Evolutionary conservation across 2,329 filamentous ascomycete species (phyloP).

Genomic region (Harringtonia aguacate): DNA sequence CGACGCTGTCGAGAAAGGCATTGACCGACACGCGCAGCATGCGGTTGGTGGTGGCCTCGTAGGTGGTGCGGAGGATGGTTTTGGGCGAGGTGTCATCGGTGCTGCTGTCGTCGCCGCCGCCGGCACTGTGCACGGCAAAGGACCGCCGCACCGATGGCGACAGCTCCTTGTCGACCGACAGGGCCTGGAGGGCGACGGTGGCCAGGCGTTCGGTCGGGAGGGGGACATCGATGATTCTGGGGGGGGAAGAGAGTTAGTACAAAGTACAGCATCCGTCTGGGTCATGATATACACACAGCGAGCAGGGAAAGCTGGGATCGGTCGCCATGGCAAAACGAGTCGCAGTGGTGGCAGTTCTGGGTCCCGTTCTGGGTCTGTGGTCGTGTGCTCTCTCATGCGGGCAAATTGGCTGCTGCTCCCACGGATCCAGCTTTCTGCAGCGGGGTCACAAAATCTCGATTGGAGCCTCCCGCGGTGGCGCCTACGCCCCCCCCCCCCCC

Average conservation of each 20-base stretch:
- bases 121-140: slow-evolving; percentile 37
- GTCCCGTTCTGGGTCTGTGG: too few relatives aligned
- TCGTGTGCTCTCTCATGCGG: neutral
- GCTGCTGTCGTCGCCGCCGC: neutral
- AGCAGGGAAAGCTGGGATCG: slow-evolving; percentile 49
- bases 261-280: slow-evolving; percentile 14
- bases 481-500: too few relatives aligned
- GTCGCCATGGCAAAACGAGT: slow-evolving; percentile 20
- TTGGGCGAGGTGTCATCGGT: slow-evolving; percentile 18
- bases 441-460: too few relatives aligned
- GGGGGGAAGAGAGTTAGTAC: slow-evolving; percentile 3
- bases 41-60: slow-evolving; percentile 82
- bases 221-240: slow-evolving; percentile 60
- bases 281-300: slow-evolving; percentile 38
- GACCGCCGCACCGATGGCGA: slow-evolving; percentile 70
- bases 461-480: too few relatives aligned
- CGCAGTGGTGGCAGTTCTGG: slow-evolving; percentile 20
- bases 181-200: slow-evolving; percentile 58
- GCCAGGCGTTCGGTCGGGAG: slow-evolving; percentile 75
- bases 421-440: too few relatives aligned
- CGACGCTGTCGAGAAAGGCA: slow-evolving; percentile 85
- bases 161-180: slow-evolving; percentile 81
- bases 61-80: slow-evolving; percentile 58
- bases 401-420: too few relatives aligned
- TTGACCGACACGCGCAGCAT: slow-evolving; percentile 96